Evolutionary conservation across 2,329 filamentous ascomycete species (phyloP).

Genomic region (Macrophomina pseudophaseolina): DNA sequence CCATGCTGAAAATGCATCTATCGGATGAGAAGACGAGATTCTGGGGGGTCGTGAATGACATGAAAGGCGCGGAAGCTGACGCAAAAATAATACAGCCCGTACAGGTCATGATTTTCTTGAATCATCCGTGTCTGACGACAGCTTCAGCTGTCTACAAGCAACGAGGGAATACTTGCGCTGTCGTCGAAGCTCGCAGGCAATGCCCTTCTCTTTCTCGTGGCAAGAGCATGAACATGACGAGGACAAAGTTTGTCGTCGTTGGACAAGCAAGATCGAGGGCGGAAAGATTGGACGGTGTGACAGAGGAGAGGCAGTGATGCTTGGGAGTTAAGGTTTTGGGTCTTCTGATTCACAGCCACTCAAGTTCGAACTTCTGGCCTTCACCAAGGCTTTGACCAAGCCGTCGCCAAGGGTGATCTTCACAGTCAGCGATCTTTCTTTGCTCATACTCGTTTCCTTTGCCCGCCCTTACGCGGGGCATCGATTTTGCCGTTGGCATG

Average conservation of each 20-base stretch:
- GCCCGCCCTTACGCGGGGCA: not conserved
- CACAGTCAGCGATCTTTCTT: not conserved
- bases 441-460: not conserved
- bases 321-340: not conserved
- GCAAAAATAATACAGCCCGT: too few relatives aligned
- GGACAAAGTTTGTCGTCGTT: not conserved
- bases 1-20: not conserved
- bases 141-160: too few relatives aligned
- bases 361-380: not conserved
- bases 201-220: too few relatives aligned
- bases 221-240: not conserved
- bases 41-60: too few relatives aligned
- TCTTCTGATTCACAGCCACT: not conserved
- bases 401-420: constrained; percentile 4
- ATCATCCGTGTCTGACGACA: too few relatives aligned
- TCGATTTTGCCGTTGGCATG: not conserved
- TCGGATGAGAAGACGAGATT: not conserved
- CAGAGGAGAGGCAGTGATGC: not conserved
- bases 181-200: too few relatives aligned
- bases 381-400: not conserved
- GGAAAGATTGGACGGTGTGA: not conserved
- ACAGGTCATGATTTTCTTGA: too few relatives aligned
- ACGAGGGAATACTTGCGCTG: too few relatives aligned
- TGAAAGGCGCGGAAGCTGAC: too few relatives aligned
- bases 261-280: not conserved